These are phyloP conservation scores for Cutaneotrichosporon sp. DNA, from an alignment of 1,284 basidiomycete genomes.

Conservation along the genomic window DNA sequence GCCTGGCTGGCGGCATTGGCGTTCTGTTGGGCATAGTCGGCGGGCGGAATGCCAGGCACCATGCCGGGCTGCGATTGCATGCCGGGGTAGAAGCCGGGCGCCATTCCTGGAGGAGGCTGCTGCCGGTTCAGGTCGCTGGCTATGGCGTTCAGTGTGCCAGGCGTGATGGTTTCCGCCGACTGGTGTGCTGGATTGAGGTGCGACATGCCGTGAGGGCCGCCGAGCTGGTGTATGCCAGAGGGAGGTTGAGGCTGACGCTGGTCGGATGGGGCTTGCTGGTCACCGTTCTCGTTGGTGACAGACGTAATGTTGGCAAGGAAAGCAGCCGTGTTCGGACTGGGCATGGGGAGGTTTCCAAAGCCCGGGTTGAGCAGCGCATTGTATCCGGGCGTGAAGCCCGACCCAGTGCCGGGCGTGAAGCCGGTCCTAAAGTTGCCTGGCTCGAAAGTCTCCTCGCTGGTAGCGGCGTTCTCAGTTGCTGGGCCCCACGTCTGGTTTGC, in stretches of 20 bases:
- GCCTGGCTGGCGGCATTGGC: slow-evolving; percentile 57
- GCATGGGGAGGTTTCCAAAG: slow-evolving; percentile 61
- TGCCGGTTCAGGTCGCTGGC: slow-evolving; percentile 56
- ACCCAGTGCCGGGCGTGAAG: slow-evolving; percentile 65
- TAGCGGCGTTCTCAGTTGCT: slow-evolving; percentile 17
- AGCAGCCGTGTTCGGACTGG: slow-evolving; percentile 82
- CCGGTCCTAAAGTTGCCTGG: slow-evolving; percentile 63
- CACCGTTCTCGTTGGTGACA: slow-evolving; percentile 51
- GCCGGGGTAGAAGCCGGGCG: slow-evolving; percentile 21
- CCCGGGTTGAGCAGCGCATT: slow-evolving; percentile 45
- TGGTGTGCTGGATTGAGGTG: slow-evolving; percentile 34
- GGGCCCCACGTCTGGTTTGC: slow-evolving; percentile 18
- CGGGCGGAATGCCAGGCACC: slow-evolving; percentile 28
- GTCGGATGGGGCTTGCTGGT: slow-evolving; percentile 19
- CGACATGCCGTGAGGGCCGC: slow-evolving; percentile 33
- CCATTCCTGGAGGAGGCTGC: slow-evolving; percentile 26
- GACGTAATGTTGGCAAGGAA: slow-evolving; percentile 89
- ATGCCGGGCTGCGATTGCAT: slow-evolving; percentile 14
- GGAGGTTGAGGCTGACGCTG: slow-evolving; percentile 28
- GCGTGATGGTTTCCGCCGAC: slow-evolving; percentile 70
- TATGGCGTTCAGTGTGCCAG: slow-evolving; percentile 81
- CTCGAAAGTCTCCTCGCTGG: slow-evolving; percentile 63
- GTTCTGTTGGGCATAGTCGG: slow-evolving; percentile 49
- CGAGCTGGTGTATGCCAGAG: slow-evolving; percentile 27
- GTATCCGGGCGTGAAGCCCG: slow-evolving; percentile 74